These are phyloP conservation scores for Penicillium sp. DNA, from an alignment of 2,329 filamentous ascomycete species.

Conservation along the genomic window DNA sequence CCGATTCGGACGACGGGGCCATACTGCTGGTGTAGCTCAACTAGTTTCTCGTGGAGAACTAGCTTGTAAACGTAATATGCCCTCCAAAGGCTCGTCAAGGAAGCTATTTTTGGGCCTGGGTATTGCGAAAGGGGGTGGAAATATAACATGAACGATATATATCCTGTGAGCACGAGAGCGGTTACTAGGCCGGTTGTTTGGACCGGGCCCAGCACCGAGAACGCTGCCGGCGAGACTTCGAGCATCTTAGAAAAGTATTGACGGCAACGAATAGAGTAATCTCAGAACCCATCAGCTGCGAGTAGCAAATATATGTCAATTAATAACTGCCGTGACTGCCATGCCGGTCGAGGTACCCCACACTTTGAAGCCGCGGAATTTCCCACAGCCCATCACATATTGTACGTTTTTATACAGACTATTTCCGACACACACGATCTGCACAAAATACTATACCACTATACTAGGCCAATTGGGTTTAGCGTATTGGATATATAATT, in stretches of 20 bases:
- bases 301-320: too few relatives aligned
- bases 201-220: background rate
- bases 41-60: conserved; percentile 6
- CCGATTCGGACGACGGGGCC: conserved; percentile 4
- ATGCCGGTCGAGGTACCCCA: background rate
- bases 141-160: background rate
- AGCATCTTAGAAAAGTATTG: background rate
- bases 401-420: background rate
- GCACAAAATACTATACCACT: background rate
- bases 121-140: background rate
- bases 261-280: background rate
- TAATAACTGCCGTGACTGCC: background rate
- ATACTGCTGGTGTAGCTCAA: conserved; percentile 1
- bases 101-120: conserved; percentile 2
- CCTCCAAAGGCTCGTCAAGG: conserved; percentile 5
- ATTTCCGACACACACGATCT: background rate
- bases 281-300: background rate
- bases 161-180: background rate
- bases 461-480: background rate
- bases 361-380: background rate
- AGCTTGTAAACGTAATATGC: conserved; percentile 9
- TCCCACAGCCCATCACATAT: background rate
- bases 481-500: background rate
- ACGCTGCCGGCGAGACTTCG: background rate
- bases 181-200: background rate